These are phyloP conservation scores for Azolla pinnata DNA, from an alignment of 75 land plant species.

Conservation along the genomic window DNA sequence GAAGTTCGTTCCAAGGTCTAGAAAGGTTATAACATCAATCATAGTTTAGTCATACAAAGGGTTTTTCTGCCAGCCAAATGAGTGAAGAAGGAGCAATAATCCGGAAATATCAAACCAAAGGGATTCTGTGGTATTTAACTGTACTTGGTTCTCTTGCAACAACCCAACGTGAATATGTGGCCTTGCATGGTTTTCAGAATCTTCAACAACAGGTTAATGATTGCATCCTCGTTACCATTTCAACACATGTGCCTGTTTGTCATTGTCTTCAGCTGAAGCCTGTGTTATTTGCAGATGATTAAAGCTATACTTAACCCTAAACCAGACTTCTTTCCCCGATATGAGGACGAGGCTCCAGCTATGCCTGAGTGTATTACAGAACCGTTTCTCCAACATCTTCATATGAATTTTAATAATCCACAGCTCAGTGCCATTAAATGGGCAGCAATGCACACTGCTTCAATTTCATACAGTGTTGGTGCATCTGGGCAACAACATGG, in stretches of 20 bases:
- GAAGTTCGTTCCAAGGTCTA: too few species aligned
- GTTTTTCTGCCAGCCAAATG: too few species aligned
- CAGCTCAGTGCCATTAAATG: conserved; percentile 91
- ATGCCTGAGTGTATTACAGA: conserved; percentile 89
- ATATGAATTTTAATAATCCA: conserved; percentile 68
- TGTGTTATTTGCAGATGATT: conserved; percentile 56
- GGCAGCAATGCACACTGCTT: conserved; percentile 99
- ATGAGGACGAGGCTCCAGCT: conserved; percentile 69
- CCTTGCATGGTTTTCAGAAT: conserved; percentile 80
- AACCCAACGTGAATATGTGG: conserved; percentile 91
- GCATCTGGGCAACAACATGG: conserved; percentile 49
- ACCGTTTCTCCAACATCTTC: conserved; percentile 71
- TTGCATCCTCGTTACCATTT: background rate
- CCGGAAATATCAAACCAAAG: too few species aligned
- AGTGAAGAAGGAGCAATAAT: too few species aligned
- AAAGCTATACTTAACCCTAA: conserved; percentile 84
- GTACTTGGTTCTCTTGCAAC: conserved; percentile 93
- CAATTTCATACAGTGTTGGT: too few species aligned
- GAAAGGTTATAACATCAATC: too few species aligned
- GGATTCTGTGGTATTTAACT: conserved; percentile 85
- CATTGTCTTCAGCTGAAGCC: background rate
- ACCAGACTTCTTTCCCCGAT: conserved; percentile 85
- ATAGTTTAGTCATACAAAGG: too few species aligned
- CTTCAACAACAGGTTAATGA: conserved; percentile 48
- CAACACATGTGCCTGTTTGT: background rate